These are phyloP conservation scores for Malassezia psittaci DNA, from an alignment of 1,284 basidiomycete species.

Conservation along the genomic window DNA sequence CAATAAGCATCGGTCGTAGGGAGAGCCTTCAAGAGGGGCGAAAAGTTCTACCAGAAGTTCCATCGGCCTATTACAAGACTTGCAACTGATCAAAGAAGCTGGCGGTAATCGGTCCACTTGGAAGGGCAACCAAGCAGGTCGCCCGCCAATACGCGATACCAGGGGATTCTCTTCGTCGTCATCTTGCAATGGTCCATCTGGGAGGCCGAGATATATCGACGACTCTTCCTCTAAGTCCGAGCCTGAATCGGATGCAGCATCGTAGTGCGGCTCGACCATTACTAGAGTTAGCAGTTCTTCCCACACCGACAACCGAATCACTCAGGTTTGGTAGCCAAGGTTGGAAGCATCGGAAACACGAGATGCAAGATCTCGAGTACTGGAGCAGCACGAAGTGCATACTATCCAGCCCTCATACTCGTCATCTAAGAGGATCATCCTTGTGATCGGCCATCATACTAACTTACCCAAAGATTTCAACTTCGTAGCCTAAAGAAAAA, in stretches of 20 bases:
- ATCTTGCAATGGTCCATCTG: constrained; percentile 35
- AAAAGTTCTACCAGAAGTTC: constrained; percentile 46
- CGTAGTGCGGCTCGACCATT: constrained; percentile 20
- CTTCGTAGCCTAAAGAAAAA: not conserved
- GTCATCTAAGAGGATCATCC: constrained; percentile 42
- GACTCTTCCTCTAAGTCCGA: constrained; percentile 30
- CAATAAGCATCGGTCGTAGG: constrained; percentile 39
- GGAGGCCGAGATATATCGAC: constrained; percentile 38
- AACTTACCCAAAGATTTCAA: too few species aligned
- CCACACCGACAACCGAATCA: not conserved
- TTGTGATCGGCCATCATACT: not conserved
- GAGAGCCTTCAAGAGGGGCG: constrained; percentile 40
- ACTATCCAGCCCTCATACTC: constrained; percentile 34
- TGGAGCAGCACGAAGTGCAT: not conserved
- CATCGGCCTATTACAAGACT: constrained; percentile 35
- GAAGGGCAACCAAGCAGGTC: constrained; percentile 36
- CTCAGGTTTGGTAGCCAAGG: constrained; percentile 41
- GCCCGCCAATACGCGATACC: constrained; percentile 43
- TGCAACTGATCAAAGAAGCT: constrained; percentile 22
- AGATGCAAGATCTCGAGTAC: constrained; percentile 13
- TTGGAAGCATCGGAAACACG: constrained; percentile 32
- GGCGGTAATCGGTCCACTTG: constrained; percentile 19
- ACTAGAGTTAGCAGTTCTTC: constrained; percentile 14
- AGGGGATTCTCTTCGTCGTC: constrained; percentile 43
- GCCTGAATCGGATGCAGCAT: constrained; percentile 37